Base-by-base conservation (phyloP, 192 early-diverging fungal genomes). In the Mortierella claussenii region DNA sequence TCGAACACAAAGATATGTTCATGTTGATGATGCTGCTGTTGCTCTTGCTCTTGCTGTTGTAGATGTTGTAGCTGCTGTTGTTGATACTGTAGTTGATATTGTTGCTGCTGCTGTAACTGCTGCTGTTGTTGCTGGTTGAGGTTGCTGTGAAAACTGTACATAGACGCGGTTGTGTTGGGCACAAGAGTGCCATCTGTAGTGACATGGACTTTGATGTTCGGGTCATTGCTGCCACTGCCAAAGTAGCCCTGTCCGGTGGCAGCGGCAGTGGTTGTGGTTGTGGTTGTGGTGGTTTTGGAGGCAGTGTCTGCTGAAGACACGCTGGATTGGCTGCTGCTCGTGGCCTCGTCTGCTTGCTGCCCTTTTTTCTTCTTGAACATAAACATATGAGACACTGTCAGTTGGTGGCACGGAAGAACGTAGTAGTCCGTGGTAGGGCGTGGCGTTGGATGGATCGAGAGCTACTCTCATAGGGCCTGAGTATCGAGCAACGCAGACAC, bases 301-400 rank as follows among this genome's bases (percentile, higher is more conserved):
- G 37, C 7, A 40, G 37, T 40, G 13, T 7, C 37, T 10, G 37
- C 37, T 40, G 37, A 40, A 40, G 37, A 13, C 8, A 40, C 37
- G 37, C 8, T 40, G 37, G 7, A 10, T 40, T 7, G 13, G 37
- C 37, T 40, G 37, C 20, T 27, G 24, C 40, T 24, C 42, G 24
- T 50, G 32, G 46, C 17, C 28, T 54, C n/a, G n/a, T n/a, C 20
- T n/a, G 28, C 20, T 6, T 20, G 31, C 28, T 60, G 24, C 13
- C 47, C 30, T 40, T 60, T 60, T 47, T 55, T 55, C 32, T 55
- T 65, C 34, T 65, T 65, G 28, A 65, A 33, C 27, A 65, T 33
- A 23, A 55, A 55, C 63, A 65, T 55, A 33, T 33, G 9, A 46
- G 27, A n/a, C n/a, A n/a, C n/a, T n/a, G n/a, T n/a, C n/a, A n/a